These are phyloP conservation scores for Elaeis oleifera DNA, from an alignment of 202 grass and related monocot species.

Conservation along the genomic window DNA sequence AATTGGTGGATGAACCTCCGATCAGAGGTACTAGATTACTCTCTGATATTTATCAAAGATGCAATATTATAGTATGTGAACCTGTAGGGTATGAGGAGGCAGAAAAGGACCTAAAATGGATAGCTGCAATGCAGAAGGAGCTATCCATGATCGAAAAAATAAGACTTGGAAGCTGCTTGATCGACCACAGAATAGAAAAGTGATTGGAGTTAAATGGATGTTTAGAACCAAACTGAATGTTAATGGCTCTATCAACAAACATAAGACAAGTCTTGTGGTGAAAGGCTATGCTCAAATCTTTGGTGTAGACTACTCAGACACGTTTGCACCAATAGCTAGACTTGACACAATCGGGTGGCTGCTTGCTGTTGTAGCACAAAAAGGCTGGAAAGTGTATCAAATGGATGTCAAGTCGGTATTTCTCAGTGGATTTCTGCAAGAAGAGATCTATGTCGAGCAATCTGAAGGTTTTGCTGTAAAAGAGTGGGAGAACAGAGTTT, in stretches of 20 bases:
- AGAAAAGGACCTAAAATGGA: no score
- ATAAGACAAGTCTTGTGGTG: neutral
- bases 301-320: neutral
- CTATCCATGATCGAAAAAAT: no score
- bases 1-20: no score
- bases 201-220: neutral
- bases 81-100: no score
- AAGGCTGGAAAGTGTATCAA: neutral
- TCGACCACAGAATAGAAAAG: neutral
- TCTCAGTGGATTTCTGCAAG: slow-evolving; percentile 6
- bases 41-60: no score
- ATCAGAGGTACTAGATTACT: no score
- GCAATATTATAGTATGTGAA: no score
- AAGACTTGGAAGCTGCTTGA: no score
- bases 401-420: slow-evolving; percentile 30
- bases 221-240: slow-evolving; percentile 12
- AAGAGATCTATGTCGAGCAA: slow-evolving; percentile 30
- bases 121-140: no score
- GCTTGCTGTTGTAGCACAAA: neutral
- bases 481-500: neutral
- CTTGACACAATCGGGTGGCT: neutral
- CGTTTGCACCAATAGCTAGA: neutral
- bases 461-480: neutral
- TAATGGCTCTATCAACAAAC: neutral
- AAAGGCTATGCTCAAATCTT: slow-evolving; percentile 4